Evolutionary conservation across 2,329 filamentous ascomycete species (phyloP), one percentile per base, ranked within the genome.

Genomic region (Colletotrichum chrysophilum): DNA sequence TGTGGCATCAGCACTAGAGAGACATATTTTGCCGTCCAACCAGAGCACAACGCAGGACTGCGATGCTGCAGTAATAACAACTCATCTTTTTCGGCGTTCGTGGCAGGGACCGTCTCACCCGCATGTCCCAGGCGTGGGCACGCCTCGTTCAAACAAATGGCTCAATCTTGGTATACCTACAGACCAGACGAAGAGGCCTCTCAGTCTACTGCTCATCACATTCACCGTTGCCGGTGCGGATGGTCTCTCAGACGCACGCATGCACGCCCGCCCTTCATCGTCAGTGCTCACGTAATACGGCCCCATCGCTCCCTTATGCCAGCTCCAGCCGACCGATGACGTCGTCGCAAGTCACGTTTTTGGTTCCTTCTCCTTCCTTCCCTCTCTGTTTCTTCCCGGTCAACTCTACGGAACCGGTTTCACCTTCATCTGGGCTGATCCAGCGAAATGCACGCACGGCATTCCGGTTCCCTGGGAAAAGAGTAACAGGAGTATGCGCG

Each of bases 401-500:
- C 60, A 38, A 61, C 55, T 43, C 21, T 69, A 69, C 62, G 62
- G 30, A 66, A 62, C 72, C 61, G 55, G 72, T 75, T 75, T 75
- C 72, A 75, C 52, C 68, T 48, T 66, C 70, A 67, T 72, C 36
- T 66, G 55, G 38, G 62, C 72, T 75, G 55, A 71, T 66, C 52
- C 52, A 60, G 14, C 43, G 52, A 55, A 7, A 16, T 34, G 30
- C 30, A 36, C 32, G 68, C 62, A 66, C 68, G 68, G 55, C 72
- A 71, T 75, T 55, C 72, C 68, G 56, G 68, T 65, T 75, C 61
- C 72, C 69, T 75, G 68, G 68, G 55, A 71, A 62, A 52, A 34
- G 10, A 43, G 18, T 21, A 62, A 26, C 2, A 30, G 62, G 16
- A 61, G 34, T 32, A 28, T 66, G 62, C 72, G 69, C 72, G 43